Base-by-base conservation (phyloP, 1,284 basidiomycete genomes). In the Porogramme epimiltina region DNA sequence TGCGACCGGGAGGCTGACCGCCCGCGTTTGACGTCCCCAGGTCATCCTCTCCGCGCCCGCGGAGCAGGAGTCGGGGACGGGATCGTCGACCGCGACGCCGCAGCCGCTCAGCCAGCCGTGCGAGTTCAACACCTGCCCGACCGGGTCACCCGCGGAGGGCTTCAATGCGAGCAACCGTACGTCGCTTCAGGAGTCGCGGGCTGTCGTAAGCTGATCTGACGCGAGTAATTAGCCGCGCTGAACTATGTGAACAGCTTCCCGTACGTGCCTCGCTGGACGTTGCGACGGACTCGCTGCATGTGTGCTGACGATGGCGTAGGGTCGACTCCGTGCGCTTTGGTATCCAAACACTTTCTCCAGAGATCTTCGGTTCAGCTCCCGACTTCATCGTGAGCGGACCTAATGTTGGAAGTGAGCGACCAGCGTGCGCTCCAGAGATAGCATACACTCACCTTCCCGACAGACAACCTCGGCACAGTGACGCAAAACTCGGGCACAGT, bases 311-410 rank as follows among this genome's bases (percentile, higher is more conserved):
- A 23, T 13, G 3, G 34, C n/a, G 0, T 40, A 66, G 65, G 0
- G 78, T 76, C 11, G 76, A 78, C 54, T 61, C 78, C 2, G 75
- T 72, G 10, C 63, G 66, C 11, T 75, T 68, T 57, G 79, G 77
- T 0, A 77, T 80, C 25, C 70, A 80, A 59, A 75, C 72, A 0
- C 66, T 80, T 3, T 67, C 77, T 2, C 76, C 76, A 0, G 58
- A 70, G 38, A 70, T 77, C 61, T 76, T 78, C 26, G 70, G 71
- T 8, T 58, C 64, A 11, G 55, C 59, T n/a, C 79, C 80, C 1
- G 79, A 81, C 51, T 67, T 83, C 26, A 73, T 80, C 13, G 68
- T 83, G 15, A 72, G 73, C 54, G 81, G 80, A 0, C 73, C 75
- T 0, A 82, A 83, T 59, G 71, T 81, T 11, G 78, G 79, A 43